A percentile compares a stretch with the other conserved stretches of the same genome.
These are phyloP conservation scores for Grigorovia jiainica DNA, from an alignment of 805 yeast genomes.

Conservation along the genomic window DNA sequence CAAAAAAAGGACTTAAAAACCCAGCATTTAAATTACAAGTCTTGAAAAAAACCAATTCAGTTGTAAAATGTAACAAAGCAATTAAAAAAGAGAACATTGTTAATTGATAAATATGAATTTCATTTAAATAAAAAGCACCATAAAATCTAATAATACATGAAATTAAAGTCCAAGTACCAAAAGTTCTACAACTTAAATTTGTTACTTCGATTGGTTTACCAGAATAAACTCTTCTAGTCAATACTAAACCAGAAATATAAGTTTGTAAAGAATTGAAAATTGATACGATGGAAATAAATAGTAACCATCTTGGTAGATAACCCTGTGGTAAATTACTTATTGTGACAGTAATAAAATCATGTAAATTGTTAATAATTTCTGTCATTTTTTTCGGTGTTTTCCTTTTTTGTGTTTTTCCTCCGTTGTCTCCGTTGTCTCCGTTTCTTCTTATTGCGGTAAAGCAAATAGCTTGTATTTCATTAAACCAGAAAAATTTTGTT, in stretches of 20 bases:
- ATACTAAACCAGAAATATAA: conserved; percentile 59
- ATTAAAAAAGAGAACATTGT: conserved; percentile 72
- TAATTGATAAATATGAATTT: conserved; percentile 65
- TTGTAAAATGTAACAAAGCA: conserved; percentile 74
- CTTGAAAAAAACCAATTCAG: conserved; percentile 72
- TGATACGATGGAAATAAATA: conserved; percentile 82
- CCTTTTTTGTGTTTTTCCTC: too few species aligned
- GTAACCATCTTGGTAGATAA: conserved; percentile 64
- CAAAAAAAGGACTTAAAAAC: conserved; percentile 78
- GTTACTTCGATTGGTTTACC: conserved; percentile 52
- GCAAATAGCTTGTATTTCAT: too few species aligned
- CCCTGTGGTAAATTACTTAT: conserved; percentile 42
- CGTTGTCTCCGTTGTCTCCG: too few species aligned
- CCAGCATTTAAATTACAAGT: conserved; percentile 85
- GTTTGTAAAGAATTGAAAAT: conserved; percentile 84
- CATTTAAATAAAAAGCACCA: conserved; percentile 70
- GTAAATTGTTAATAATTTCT: neutral
- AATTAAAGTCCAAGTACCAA: conserved; percentile 95
- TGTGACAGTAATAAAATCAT: conserved; percentile 5
- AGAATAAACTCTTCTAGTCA: conserved; percentile 76
- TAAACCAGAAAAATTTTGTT: too few species aligned
- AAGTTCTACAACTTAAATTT: conserved; percentile 81
- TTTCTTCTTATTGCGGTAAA: too few species aligned
- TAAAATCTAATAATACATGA: conserved; percentile 77
- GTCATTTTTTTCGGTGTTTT: neutral